Base-by-base conservation (phyloP, 164 flowering plant species). In the Buxus sempervirens region DNA sequence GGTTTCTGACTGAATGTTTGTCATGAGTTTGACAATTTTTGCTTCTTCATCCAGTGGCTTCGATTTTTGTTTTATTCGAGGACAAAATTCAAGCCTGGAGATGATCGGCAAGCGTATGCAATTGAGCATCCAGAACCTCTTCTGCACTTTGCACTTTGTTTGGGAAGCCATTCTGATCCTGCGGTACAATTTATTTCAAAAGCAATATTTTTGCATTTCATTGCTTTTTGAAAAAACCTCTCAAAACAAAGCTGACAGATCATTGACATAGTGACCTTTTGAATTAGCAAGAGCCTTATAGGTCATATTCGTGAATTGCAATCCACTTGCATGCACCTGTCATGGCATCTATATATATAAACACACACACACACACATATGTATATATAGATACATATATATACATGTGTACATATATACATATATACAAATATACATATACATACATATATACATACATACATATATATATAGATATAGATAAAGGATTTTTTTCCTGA, bases 81-180 rank as follows among this genome's bases (percentile, higher is more conserved):
- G 78, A 62, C 76, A 45, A 95, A 92, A 77, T 80, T 92, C 69
- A 92, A 84, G 75, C 68, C 79, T 60, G 88, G 94, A 72, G 88
- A 83, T 78, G 81, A 79, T 60, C 77, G 88, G 49, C 89, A 84
- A 77, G 86, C 85, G 26, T 95, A 81, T 78, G 85, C 84, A 22
- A 79, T 92, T 56, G 86, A 86, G 61, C 89, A 73, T 71, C 80
- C 88, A 28, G 97, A 95, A 71, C 97, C 99, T 48, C 93, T 88
- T 45, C 51, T 92, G 42, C 84, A 92, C 76, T 95, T 95, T 78
- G 93, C 97, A 4, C 90, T 95, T 58, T 88, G 91, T 73, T 81
- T 91, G 6, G 99, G 99, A 73, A 86, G 86, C 83, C 91, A 88
- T 72, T 95, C 99, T 45, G 99, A 95, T 82, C 94, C 99, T 25